Evolutionary conservation across 495 filamentous ascomycete species (phyloP), one percentile per base, ranked within the genome.

Genomic region (Amorphotheca resinae): DNA sequence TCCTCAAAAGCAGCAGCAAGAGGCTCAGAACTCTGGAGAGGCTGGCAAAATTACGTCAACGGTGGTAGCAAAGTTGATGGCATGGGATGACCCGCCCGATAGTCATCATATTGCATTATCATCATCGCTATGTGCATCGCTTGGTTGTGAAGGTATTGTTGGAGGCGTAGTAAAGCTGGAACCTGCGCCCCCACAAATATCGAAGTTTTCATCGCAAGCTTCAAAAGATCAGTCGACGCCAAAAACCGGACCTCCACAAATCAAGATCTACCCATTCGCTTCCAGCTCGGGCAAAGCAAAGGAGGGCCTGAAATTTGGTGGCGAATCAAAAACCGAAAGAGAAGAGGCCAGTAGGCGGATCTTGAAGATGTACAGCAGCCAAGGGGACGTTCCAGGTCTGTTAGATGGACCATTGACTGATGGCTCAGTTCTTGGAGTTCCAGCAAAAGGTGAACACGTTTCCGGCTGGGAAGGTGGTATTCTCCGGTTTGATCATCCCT

Each of bases 101-200:
- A 74, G 70, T 20, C 74, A 76, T 38, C 85, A 89, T 44, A 70
- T 70, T 46, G 82, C 81, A 14, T 68, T 96, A 22, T 95, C 91
- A 9, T 71, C 77, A 1, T 56, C 78, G 2, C 62, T 98, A 6
- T 87, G 82, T 53, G 72, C 73, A 5, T 70, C 79, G 3, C 69
- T 98, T 22, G 73, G 76, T 8, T 74, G 74, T 21, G 63, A 75
- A 28, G 77, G 75, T 2, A 68, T 94, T 18, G 82, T 94, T 16
- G 91, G 91, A n/a, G 86, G 86, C 12, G 75, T 95, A 44, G 68
- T 91, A 25, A 81, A 87, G 36, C 64, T 98, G 12, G 85, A 95
- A 53, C 75, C 82, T 20, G 81, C 83, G 6, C 78, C 79, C 8
- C 35, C 15, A 22, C 55, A 54, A 36, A 22, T 32, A 14, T 14